A percentile compares a stretch with the other conserved stretches of the same genome.
Conservation (phyloP, 1,284 basidiomycete species). For the Cystobasidium sp. region DNA sequence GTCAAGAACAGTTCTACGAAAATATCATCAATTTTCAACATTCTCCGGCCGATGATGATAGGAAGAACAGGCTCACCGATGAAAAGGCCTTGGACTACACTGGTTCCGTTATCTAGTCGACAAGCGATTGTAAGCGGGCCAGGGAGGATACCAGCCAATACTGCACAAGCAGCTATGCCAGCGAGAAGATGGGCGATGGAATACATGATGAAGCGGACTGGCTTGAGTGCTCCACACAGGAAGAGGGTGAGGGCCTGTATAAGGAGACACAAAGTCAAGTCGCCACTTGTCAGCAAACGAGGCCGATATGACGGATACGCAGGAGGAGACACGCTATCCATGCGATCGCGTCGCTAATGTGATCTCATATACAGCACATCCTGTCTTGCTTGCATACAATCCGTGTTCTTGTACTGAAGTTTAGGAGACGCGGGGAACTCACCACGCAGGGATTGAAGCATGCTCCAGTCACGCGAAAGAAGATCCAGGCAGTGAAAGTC, state of each 20-base stretch:
- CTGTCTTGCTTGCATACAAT: not conserved
- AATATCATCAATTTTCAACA: not conserved
- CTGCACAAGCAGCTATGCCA: conserved; percentile 62
- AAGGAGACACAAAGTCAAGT: not conserved
- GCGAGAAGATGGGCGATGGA: conserved; percentile 46
- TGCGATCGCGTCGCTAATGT: too few relatives aligned
- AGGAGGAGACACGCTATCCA: not conserved
- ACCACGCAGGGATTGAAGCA: conserved; percentile 37
- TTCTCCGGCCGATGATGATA: not conserved
- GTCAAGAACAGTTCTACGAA: conserved; percentile 68
- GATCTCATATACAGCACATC: too few relatives aligned
- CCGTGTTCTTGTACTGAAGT: not conserved
- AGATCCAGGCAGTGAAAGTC: conserved; percentile 30
- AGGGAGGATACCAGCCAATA: conserved; percentile 68
- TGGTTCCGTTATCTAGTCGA: conserved; percentile 60
- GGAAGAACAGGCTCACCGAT: conserved; percentile 58
- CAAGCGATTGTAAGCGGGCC: conserved; percentile 66
- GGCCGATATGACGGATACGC: not conserved
- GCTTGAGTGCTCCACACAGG: conserved; percentile 43
- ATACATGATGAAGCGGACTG: conserved; percentile 45
- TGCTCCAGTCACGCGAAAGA: conserved; percentile 30
- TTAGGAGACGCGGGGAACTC: not conserved
- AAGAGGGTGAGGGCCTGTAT: conserved; percentile 44
- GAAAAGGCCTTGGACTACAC: conserved; percentile 66
- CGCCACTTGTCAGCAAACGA: not conserved